phyloP scores from a whole-genome alignment of 2,329 filamentous ascomycete genomes.

The Tolypocladium sp. region DNA sequence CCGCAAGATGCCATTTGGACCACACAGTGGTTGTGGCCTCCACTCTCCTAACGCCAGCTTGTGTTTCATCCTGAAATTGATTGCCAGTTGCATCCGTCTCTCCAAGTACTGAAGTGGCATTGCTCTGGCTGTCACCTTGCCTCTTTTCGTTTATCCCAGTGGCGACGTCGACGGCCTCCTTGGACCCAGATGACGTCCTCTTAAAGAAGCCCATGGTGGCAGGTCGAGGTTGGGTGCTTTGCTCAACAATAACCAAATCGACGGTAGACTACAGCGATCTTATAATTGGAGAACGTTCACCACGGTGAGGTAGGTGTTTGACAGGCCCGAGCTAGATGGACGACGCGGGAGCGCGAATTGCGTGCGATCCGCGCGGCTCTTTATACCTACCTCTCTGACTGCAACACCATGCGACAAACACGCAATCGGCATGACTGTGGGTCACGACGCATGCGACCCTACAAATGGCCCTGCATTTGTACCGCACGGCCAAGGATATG shows the following conservation, averaged over 20 bases:
- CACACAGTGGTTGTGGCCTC: conserved; percentile 29
- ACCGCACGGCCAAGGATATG: background rate
- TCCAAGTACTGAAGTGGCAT: background rate
- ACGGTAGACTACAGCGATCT: too few species aligned
- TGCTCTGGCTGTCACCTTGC: background rate
- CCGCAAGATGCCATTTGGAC: conserved; percentile 31
- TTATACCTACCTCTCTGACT: background rate
- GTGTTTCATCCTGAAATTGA: conserved; percentile 19
- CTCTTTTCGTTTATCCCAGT: background rate
- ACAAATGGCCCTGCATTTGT: background rate
- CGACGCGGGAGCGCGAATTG: background rate
- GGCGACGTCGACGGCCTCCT: background rate
- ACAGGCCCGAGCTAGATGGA: background rate
- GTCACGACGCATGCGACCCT: background rate
- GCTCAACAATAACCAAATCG: background rate
- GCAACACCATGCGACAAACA: background rate
- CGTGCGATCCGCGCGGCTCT: background rate
- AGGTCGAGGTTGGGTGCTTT: background rate
- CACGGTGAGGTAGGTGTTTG: background rate
- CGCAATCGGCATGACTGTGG: background rate
- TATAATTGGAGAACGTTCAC: background rate
- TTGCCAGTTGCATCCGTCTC: background rate
- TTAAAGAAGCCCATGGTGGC: background rate
- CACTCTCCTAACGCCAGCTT: conserved; percentile 36
- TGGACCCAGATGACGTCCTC: background rate